Conservation (phyloP, 2,329 filamentous ascomycete species). For the Pyrenochaeta sp. region DNA sequence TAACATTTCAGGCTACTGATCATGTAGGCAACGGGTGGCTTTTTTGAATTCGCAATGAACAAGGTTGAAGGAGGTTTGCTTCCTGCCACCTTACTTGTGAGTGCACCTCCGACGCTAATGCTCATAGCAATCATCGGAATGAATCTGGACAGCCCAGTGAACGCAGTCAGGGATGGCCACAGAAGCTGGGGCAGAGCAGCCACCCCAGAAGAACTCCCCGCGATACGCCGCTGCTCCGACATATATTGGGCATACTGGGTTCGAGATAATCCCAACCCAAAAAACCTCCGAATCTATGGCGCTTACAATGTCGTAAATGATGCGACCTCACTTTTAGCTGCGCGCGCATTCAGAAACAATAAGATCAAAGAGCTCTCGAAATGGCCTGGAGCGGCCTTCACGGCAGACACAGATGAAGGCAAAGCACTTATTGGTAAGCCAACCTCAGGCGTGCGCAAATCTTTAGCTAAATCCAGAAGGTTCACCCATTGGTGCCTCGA, state of each 20-base stretch:
- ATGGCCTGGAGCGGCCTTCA: conserved; percentile 31
- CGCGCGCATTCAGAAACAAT: conserved; percentile 21
- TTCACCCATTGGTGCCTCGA: conserved; percentile 29
- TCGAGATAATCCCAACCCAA: conserved; percentile 20
- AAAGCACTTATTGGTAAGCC: conserved; percentile 29
- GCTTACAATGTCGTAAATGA: conserved; percentile 23
- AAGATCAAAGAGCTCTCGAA: neutral
- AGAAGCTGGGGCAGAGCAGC: conserved; percentile 14
- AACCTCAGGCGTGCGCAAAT: too few relatives aligned
- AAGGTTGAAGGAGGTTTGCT: conserved; percentile 11
- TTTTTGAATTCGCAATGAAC: conserved; percentile 26
- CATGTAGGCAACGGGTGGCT: conserved; percentile 21
- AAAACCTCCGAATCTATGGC: conserved; percentile 26
- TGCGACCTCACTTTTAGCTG: conserved; percentile 17
- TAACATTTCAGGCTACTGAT: neutral
- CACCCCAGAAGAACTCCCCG: conserved; percentile 26
- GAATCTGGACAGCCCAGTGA: conserved; percentile 15
- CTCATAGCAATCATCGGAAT: conserved; percentile 10
- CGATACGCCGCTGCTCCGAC: conserved; percentile 23
- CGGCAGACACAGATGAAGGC: conserved; percentile 18
- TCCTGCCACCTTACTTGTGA: neutral
- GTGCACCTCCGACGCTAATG: neutral
- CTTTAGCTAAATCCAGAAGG: conserved; percentile 3
- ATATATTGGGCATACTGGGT: conserved; percentile 34
- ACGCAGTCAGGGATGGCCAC: conserved; percentile 2